These are phyloP conservation scores for Hordeum pubiflorum DNA, from an alignment of 202 grass and related monocot genomes.

Conservation along the genomic window DNA sequence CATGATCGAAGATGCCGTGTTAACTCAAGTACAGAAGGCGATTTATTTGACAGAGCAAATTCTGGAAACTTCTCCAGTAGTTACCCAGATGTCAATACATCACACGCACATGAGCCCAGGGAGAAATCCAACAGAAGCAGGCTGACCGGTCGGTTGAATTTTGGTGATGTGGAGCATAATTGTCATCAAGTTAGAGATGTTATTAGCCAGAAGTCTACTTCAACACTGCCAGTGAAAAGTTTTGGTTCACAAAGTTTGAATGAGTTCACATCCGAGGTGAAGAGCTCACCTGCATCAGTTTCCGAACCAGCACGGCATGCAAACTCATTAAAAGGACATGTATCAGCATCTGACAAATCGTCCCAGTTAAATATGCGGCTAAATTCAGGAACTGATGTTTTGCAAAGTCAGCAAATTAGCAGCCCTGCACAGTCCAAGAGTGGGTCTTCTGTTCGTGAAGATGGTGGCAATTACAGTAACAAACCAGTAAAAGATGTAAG, in stretches of 20 bases:
- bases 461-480: slow-evolving; percentile 34
- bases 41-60: slow-evolving; percentile 31
- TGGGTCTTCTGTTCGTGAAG: slow-evolving; percentile 27
- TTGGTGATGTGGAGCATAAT: slow-evolving; percentile 26
- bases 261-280: slow-evolving; percentile 32
- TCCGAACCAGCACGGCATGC: slow-evolving; percentile 18
- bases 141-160: slow-evolving; percentile 31
- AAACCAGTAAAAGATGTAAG: slow-evolving; percentile 48
- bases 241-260: slow-evolving; percentile 20
- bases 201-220: slow-evolving; percentile 21
- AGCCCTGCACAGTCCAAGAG: slow-evolving; percentile 33
- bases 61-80: slow-evolving; percentile 9
- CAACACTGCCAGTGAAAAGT: slow-evolving; percentile 24
- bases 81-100: slow-evolving; percentile 9
- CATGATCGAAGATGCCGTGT: slow-evolving; percentile 25
- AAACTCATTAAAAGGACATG: slow-evolving; percentile 24
- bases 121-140: slow-evolving; percentile 45
- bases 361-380: not conserved
- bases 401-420: slow-evolving; percentile 18
- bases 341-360: slow-evolving; percentile 22
- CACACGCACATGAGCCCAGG: slow-evolving; percentile 3
- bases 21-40: slow-evolving; percentile 16
- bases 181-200: slow-evolving; percentile 33
- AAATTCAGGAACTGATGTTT: slow-evolving; percentile 20
- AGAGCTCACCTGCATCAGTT: slow-evolving; percentile 17